phyloP scores from a whole-genome alignment of 2,329 filamentous ascomycete species.

The Penicillium nordicum region DNA sequence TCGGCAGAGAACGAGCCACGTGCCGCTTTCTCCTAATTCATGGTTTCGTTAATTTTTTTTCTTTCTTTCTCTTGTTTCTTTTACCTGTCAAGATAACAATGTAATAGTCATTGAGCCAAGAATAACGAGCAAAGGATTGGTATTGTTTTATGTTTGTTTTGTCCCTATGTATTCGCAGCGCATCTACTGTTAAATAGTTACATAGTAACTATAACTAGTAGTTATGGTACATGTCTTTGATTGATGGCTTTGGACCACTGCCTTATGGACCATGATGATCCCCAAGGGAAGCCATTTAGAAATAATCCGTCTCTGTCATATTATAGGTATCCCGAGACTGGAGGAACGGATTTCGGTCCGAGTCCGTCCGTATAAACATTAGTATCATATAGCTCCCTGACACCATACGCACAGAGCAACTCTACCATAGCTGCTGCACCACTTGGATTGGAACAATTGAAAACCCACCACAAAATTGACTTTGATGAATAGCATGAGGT shows the following conservation, averaged over 20 bases:
- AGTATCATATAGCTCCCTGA: background rate
- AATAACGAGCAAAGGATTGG: constrained; percentile 24
- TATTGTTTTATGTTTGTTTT: constrained; percentile 5
- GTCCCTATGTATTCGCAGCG: background rate
- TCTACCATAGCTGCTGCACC: background rate
- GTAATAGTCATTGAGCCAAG: constrained; percentile 30
- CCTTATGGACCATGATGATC: background rate
- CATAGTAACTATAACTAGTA: background rate
- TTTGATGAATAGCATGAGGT: background rate
- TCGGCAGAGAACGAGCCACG: constrained; percentile 6
- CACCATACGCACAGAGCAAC: background rate
- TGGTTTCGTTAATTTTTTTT: constrained; percentile 17
- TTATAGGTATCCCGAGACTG: background rate
- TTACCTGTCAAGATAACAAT: constrained; percentile 22
- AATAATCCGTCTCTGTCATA: background rate
- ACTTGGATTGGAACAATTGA: background rate
- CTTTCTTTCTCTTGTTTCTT: constrained; percentile 13
- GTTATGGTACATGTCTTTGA: background rate
- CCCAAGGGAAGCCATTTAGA: background rate
- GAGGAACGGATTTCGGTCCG: background rate
- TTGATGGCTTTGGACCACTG: background rate
- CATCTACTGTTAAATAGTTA: background rate
- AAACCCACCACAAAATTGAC: background rate
- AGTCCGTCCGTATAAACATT: no score
- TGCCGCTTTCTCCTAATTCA: constrained; percentile 7